Percentiles rank a stretch among this genome's conserved stretches.
Conservation (phyloP, 176 grass and related monocot species). For the Hordeum marinum region DNA sequence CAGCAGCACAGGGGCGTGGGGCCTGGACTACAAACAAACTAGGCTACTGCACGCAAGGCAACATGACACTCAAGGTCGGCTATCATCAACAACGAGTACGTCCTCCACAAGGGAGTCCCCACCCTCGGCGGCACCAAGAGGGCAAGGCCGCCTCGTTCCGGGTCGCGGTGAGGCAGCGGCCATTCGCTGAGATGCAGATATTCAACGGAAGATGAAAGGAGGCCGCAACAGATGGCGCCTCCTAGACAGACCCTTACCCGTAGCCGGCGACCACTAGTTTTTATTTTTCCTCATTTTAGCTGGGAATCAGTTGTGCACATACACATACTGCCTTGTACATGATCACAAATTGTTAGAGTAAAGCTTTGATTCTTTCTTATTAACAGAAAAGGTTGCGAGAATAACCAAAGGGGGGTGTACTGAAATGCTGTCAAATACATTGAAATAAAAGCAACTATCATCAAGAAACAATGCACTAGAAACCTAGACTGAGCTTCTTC, state of each 20-base stretch:
- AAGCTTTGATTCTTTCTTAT: neutral
- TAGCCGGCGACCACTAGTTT: neutral
- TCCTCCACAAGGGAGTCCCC: constrained; percentile 67
- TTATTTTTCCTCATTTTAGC: no score
- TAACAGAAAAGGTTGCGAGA: neutral
- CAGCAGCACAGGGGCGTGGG: no score
- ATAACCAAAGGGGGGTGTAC: neutral
- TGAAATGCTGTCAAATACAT: constrained; percentile 1
- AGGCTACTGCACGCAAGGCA: constrained; percentile 75
- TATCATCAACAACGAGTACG: constrained; percentile 76
- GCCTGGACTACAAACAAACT: constrained; percentile 70
- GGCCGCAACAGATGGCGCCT: constrained; percentile 43
- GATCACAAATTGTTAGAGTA: neutral
- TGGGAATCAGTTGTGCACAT: neutral
- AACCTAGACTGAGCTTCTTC: neutral
- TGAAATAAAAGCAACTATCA: neutral
- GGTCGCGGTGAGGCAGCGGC: constrained; percentile 51
- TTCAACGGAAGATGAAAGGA: constrained; percentile 69
- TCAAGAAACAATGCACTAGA: neutral
- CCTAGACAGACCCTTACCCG: constrained; percentile 54
- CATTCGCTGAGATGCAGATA: constrained; percentile 52
- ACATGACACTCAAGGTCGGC: constrained; percentile 55
- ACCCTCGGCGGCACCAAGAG: constrained; percentile 40
- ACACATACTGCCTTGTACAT: neutral
- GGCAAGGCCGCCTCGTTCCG: constrained; percentile 24